These are phyloP conservation scores for Magnolia changhungtana DNA, from an alignment of 164 flowering plant species.

Conservation along the genomic window DNA sequence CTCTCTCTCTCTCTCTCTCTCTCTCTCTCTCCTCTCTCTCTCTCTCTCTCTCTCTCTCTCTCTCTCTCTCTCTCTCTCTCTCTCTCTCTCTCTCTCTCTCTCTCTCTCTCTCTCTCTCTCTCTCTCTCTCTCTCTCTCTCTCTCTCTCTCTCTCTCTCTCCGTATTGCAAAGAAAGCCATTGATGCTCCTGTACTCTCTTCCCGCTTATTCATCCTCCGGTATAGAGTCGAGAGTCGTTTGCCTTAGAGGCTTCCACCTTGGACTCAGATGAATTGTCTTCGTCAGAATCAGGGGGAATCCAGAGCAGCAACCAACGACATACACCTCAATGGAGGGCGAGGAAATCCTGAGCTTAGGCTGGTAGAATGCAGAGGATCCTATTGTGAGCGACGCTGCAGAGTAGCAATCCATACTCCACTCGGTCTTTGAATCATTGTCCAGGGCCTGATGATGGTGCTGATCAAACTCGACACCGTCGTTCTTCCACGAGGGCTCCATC, in stretches of 20 bases:
- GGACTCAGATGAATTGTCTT: conserved; percentile 70
- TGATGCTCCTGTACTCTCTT: conserved; percentile 34
- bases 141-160: too few relatives aligned
- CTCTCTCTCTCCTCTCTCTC: too few relatives aligned
- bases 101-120: too few relatives aligned
- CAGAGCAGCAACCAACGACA: conserved; percentile 80
- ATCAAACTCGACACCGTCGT: conserved; percentile 26
- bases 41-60: too few relatives aligned
- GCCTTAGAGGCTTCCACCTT: conserved; percentile 46
- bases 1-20: too few relatives aligned
- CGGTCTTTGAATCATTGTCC: conserved; percentile 43
- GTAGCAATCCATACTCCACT: conserved; percentile 84
- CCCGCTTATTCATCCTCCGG: conserved; percentile 83
- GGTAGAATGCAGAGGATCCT: conserved; percentile 51
- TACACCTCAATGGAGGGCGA: conserved; percentile 82
- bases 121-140: too few relatives aligned
- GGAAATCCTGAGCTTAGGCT: conserved; percentile 55
- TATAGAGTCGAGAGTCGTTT: conserved; percentile 59
- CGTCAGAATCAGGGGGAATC: conserved; percentile 69
- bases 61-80: too few relatives aligned
- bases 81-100: too few relatives aligned
- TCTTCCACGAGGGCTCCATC: conserved; percentile 44
- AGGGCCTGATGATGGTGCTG: conserved; percentile 14
- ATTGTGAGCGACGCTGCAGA: conserved; percentile 29
- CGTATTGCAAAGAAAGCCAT: conserved; percentile 37